A percentile compares a stretch with the other conserved stretches of the same genome.
phyloP scores from a whole-genome alignment of 352 stramenopile species.

The Phytophthora pluvialis region DNA sequence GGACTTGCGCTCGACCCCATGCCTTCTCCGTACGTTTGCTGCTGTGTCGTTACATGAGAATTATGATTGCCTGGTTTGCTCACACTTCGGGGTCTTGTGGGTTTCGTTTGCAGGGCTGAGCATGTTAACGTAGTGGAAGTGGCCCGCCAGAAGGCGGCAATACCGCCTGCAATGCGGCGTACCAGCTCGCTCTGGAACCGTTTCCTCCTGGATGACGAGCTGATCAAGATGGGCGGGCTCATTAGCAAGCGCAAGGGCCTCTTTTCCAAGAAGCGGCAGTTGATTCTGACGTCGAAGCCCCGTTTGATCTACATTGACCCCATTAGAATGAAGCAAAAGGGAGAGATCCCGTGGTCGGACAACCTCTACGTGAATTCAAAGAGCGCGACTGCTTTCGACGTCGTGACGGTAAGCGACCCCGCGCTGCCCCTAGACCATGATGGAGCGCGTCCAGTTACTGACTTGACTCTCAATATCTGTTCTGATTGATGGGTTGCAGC shows the following conservation, averaged over 20 bases:
- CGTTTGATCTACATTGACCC: constrained; percentile 92
- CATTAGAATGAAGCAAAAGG: constrained; percentile 92
- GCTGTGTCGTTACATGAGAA: constrained; percentile 9
- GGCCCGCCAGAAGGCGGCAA: constrained; percentile 73
- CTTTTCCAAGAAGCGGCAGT: constrained; percentile 89
- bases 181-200: constrained; percentile 87
- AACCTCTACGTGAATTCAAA: constrained; percentile 88
- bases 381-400: constrained; percentile 84
- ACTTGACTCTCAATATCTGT: constrained; percentile 1
- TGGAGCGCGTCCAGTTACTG: not conserved
- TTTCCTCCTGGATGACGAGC: constrained; percentile 87
- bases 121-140: constrained; percentile 82
- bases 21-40: constrained; percentile 59
- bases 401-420: constrained; percentile 72
- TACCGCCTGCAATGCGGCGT: constrained; percentile 66
- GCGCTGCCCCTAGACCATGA: not conserved
- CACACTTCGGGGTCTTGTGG: constrained; percentile 4
- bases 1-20: constrained; percentile 69
- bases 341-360: constrained; percentile 88
- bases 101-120: constrained; percentile 33
- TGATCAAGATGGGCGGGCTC: constrained; percentile 86
- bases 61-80: not conserved
- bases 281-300: constrained; percentile 87
- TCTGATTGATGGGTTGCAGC: constrained; percentile 42
- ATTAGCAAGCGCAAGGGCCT: constrained; percentile 91